phyloP scores from a whole-genome alignment of 352 stramenopile genomes.

The Phytophthora pinifolia region DNA sequence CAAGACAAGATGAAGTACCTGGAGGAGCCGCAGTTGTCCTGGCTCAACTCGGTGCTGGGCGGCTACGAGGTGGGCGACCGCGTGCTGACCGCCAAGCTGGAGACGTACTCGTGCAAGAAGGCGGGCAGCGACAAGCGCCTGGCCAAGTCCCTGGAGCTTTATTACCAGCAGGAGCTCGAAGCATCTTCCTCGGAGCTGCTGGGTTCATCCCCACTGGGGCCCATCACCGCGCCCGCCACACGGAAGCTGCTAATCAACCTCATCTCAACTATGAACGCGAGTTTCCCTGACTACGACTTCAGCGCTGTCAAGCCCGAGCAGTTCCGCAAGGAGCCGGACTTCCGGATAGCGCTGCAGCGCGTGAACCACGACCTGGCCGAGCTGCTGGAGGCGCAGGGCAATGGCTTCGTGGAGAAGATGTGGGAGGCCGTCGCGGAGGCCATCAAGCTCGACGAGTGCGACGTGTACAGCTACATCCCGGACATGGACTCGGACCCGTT shows the following conservation, averaged over 20 bases:
- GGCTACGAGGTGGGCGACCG: conserved; percentile 88
- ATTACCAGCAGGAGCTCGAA: conserved; percentile 84
- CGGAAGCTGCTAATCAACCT: conserved; percentile 92
- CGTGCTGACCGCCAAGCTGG: conserved; percentile 84
- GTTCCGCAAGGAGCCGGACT: conserved; percentile 88
- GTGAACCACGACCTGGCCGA: conserved; percentile 90
- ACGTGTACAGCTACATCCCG: conserved; percentile 93
- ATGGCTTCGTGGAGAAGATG: conserved; percentile 99
- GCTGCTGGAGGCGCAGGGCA: conserved; percentile 96
- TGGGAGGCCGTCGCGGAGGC: conserved; percentile 91
- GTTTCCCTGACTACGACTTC: conserved; percentile 94
- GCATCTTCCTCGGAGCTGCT: conserved; percentile 48
- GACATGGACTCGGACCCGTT: conserved; percentile 94
- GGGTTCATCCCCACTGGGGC: conserved; percentile 75
- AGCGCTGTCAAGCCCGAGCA: conserved; percentile 87
- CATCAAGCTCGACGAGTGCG: conserved; percentile 88
- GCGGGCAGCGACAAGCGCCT: conserved; percentile 91
- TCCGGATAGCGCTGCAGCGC: conserved; percentile 82
- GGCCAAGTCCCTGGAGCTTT: conserved; percentile 86
- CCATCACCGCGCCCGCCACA: conserved; percentile 71
- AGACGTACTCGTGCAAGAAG: conserved; percentile 94
- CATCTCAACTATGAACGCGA: conserved; percentile 94
- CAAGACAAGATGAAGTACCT: conserved; percentile 90
- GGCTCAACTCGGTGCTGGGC: conserved; percentile 89
- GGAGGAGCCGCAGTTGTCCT: conserved; percentile 88